These are phyloP conservation scores for Cryptococcus jaspeensis DNA, from an alignment of 1,284 basidiomycete species.

Conservation along the genomic window DNA sequence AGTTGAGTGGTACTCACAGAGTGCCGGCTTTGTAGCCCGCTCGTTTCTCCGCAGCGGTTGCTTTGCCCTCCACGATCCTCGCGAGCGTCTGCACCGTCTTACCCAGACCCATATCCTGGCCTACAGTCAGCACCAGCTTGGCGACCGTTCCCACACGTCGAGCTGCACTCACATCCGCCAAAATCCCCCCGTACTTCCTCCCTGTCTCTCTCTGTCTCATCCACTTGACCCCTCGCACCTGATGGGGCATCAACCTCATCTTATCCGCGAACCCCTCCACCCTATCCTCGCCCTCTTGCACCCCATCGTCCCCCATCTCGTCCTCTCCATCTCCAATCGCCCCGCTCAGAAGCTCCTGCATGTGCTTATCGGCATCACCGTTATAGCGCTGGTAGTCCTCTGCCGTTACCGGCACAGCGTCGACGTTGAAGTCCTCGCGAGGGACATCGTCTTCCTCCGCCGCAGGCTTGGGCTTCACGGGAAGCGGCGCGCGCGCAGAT, in stretches of 20 bases:
- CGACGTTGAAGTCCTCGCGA: slow-evolving; percentile 42
- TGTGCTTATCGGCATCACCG: slow-evolving; percentile 58
- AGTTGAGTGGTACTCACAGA: slow-evolving; percentile 58
- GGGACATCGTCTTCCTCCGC: slow-evolving; percentile 23
- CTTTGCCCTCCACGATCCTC: slow-evolving; percentile 72
- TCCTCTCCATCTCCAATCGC: slow-evolving; percentile 51
- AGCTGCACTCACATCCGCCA: slow-evolving; percentile 87
- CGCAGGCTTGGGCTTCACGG: slow-evolving; percentile 3
- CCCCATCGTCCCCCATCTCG: slow-evolving; percentile 53
- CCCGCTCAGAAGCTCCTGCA: slow-evolving; percentile 53
- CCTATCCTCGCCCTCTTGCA: slow-evolving; percentile 60
- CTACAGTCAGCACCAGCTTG: slow-evolving; percentile 9
- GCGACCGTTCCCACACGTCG: no score
- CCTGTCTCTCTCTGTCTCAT: slow-evolving; percentile 80
- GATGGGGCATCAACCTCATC: slow-evolving; percentile 77
- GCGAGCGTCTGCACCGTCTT: slow-evolving; percentile 91
- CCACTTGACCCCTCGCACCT: slow-evolving; percentile 77
- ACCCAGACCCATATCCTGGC: slow-evolving; percentile 61
- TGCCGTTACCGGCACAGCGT: slow-evolving; percentile 28
- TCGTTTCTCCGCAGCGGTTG: slow-evolving; percentile 66
- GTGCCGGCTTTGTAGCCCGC: slow-evolving; percentile 67
- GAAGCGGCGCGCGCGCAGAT: background rate
- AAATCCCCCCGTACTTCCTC: slow-evolving; percentile 78
- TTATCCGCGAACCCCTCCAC: slow-evolving; percentile 71
- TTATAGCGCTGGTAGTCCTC: slow-evolving; percentile 33